Evolutionary conservation across 2,329 filamentous ascomycete genomes (phyloP), one percentile per base, ranked within the genome.

Genomic region (Colletotrichum viniferum): DNA sequence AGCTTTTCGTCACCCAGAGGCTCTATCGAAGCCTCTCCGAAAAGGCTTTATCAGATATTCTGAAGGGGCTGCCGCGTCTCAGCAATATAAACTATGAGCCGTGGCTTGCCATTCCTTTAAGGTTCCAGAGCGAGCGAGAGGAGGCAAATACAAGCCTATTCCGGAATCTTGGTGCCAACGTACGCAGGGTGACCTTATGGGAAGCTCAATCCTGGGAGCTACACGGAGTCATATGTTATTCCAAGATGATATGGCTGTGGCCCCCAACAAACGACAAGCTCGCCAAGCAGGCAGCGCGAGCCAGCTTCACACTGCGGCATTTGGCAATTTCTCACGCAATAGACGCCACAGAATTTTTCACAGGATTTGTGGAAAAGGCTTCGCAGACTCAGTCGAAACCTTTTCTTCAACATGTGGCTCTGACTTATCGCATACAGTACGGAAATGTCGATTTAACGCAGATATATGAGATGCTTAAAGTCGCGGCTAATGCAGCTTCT

Each of bases 341-440:
- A 52, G 10, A 52, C 12, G n/a, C 43, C 10, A 21, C 1, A 21
- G 4, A 13, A 0, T 52, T 52, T 6, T 21, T 52, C n/a, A 12
- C 0, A 7, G 6, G 5, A 13, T 52, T 52, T 1, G n/a, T 18
- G 5, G n/a, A 7, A 4, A 7, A 52, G 3, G 43, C 43, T 52
- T 7, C 1, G n/a, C 10, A 13, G n/a, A 18, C 43, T 52, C n/a
- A 7, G 4, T 52, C 6, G 1, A 13, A 13, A 52, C n/a, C 43
- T 7, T 0, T 21, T 4, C 6, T 52, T 52, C 3, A 52, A 52
- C n/a, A 52, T 4, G 5, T 52, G 0, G n/a, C 43, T 52, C 43
- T 52, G 6, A 52, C 43, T 52, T 21, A 21, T 52, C n/a, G 10
- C n/a, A 52, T 52, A 7, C n/a, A 21, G 6, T n/a, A 13, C 10